Base-by-base conservation (phyloP, 2,329 filamentous ascomycete genomes). In the Furcasterigmium sp. region DNA sequence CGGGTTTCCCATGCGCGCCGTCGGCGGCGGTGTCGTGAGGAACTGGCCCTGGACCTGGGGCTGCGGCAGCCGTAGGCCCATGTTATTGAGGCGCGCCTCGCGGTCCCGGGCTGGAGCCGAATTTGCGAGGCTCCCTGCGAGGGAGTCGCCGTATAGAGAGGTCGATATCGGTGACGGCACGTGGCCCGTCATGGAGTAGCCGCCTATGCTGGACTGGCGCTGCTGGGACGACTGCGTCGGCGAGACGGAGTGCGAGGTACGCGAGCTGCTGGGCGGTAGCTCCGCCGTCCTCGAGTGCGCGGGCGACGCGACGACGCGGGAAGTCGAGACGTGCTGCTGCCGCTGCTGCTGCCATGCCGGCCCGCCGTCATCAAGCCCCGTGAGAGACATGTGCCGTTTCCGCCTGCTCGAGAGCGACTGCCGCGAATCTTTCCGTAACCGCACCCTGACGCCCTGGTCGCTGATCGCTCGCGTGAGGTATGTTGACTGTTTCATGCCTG, bases 361-460 rank as follows among this genome's bases (percentile, higher is more conserved):
- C 17, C 14, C 14, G 5, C 28, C 28, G 10, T 34, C 30, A 8
- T 34, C 30, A 5, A 17, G 14, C 6, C 30, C 30, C 30, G 30
- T 15, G 14, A 34, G 17, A 15, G 30, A 34, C 30, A 34, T 17
- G n/a, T 34, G 30, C n/a, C 39, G 18, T 19, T 41, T 41, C 56
- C 74, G 78, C 44, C 69, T 64, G 15, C 69, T 73, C 5, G 64
- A 68, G 52, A 69, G 75, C 5, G 39, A 41, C 30, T 41, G 39
- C 44, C 87, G 75, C 36, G 87, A 85, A 61, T 95, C 89, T 60
- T 95, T 95, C 43, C 89, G 80, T 37, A 95, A 74, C 41, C 89
- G 77, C 25, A 95, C 69, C 41, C 88, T 83, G 13, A 95, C 87
- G 8, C 90, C 90, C 59, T 95, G 89, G 54, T 95, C 89, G 50